phyloP scores from a whole-genome alignment of 148 eudicot genomes.

The Cornus suecica region DNA sequence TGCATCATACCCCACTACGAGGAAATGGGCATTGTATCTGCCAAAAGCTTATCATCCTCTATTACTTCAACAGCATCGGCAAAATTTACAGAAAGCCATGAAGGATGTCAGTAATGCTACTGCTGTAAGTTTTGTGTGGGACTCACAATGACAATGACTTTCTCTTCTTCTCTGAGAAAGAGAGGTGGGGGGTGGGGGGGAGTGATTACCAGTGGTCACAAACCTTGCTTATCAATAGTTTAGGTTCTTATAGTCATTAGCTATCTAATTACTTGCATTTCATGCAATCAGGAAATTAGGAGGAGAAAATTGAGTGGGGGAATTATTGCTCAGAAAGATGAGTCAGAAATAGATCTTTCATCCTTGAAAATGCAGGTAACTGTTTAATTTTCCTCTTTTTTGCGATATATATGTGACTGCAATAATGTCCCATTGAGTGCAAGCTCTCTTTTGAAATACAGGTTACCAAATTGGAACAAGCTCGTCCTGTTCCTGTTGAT shows the following conservation, averaged over 20 bases:
- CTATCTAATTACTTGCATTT: slow-evolving; percentile 4
- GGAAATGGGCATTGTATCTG: slow-evolving; percentile 72
- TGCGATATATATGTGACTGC: neutral
- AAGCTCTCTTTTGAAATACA: slow-evolving; percentile 26
- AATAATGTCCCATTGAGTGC: neutral
- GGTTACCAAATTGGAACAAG: slow-evolving; percentile 65
- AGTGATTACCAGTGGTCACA: neutral
- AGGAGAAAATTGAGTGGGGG: slow-evolving; percentile 66
- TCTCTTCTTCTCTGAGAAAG: slow-evolving; percentile 3
- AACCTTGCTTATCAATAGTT: neutral
- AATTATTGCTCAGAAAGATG: slow-evolving; percentile 39
- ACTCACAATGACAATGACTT: neutral
- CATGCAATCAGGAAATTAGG: slow-evolving; percentile 57
- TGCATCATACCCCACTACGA: slow-evolving; percentile 28
- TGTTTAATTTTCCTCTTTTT: slow-evolving; percentile 8
- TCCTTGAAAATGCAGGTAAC: slow-evolving; percentile 57
- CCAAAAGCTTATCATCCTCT: slow-evolving; percentile 86
- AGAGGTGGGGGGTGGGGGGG: too few relatives aligned
- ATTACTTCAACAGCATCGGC: slow-evolving; percentile 66
- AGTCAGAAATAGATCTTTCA: slow-evolving; percentile 42
- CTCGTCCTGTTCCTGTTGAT: slow-evolving; percentile 74
- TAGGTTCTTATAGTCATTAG: neutral
- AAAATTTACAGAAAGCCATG: slow-evolving; percentile 56
- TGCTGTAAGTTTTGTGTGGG: slow-evolving; percentile 54
- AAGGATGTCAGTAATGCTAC: slow-evolving; percentile 73